A percentile compares a stretch with the other conserved stretches of the same genome.
Conservation (phyloP, 306 rosid species). For the Mimosa pudica region DNA sequence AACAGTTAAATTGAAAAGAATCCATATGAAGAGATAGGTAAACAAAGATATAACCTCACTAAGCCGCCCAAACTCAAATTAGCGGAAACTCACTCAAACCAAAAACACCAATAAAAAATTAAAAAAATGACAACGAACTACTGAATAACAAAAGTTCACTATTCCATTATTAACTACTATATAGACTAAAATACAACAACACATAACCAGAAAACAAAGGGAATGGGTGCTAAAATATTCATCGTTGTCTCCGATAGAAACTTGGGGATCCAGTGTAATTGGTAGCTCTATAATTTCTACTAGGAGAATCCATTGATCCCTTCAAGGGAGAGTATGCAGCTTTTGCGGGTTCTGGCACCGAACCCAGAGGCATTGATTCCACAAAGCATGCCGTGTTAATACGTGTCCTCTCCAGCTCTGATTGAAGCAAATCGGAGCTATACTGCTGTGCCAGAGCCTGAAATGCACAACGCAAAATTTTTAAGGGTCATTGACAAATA, state of each 20-base stretch:
- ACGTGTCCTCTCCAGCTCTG: constrained; percentile 92
- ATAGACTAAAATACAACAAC: constrained; percentile 47
- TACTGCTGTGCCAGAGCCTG: constrained; percentile 94
- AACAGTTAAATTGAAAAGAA: not conserved
- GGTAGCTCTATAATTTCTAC: constrained; percentile 57
- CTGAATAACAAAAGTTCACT: constrained; percentile 32
- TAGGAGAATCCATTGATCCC: constrained; percentile 66
- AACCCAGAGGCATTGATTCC: constrained; percentile 75
- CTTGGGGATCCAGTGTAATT: constrained; percentile 60
- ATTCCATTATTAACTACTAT: constrained; percentile 34
- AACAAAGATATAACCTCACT: not conserved
- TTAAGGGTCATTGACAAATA: constrained; percentile 3
- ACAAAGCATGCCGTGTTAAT: constrained; percentile 94
- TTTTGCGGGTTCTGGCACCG: constrained; percentile 77
- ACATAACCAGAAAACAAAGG: constrained; percentile 43
- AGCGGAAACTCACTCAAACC: constrained; percentile 32
- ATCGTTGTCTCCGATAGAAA: constrained; percentile 74
- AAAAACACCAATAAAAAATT: constrained; percentile 17
- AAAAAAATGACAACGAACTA: constrained; percentile 11
- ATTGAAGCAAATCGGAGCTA: constrained; percentile 84
- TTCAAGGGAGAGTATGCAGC: constrained; percentile 67
- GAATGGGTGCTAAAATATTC: constrained; percentile 35
- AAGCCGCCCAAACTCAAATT: constrained; percentile 25
- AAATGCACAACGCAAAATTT: constrained; percentile 33
- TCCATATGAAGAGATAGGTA: not conserved